These are phyloP conservation scores for Remersonia thermophila DNA, from an alignment of 2,329 filamentous ascomycete genomes.

Conservation along the genomic window DNA sequence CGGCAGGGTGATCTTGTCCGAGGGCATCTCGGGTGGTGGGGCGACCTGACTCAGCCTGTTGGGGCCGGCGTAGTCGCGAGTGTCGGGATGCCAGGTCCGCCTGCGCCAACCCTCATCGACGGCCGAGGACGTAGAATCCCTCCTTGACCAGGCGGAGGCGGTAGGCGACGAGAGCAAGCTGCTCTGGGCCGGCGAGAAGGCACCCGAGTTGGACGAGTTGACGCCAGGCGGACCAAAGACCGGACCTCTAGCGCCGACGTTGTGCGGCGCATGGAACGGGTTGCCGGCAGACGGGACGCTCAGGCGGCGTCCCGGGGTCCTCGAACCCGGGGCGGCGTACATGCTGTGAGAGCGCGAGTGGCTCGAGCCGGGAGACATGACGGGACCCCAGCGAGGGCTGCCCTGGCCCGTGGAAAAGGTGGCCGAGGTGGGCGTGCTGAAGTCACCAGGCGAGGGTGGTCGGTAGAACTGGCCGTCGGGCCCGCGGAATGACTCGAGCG, in stretches of 20 bases:
- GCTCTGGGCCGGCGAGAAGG: slow-evolving; percentile 45
- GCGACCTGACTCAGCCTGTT: slow-evolving; percentile 67
- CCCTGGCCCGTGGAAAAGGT: slow-evolving; percentile 66
- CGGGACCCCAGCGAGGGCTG: slow-evolving; percentile 62
- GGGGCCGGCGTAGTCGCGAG: slow-evolving; percentile 41
- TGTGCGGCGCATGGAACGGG: slow-evolving; percentile 58
- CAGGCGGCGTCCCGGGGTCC: slow-evolving; percentile 59
- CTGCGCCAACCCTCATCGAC: slow-evolving; percentile 68
- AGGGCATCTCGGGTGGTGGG: slow-evolving; percentile 50
- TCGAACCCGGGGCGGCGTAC: slow-evolving; percentile 44
- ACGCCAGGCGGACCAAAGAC: slow-evolving; percentile 40
- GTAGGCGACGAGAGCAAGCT: slow-evolving; percentile 55
- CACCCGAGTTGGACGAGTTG: slow-evolving; percentile 41
- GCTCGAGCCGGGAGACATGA: slow-evolving; percentile 61
- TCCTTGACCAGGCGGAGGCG: slow-evolving; percentile 45
- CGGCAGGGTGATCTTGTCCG: slow-evolving; percentile 38
- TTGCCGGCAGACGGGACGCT: slow-evolving; percentile 69
- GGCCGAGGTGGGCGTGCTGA: slow-evolving; percentile 71
- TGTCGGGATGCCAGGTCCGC: slow-evolving; percentile 84
- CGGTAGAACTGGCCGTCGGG: slow-evolving; percentile 55
- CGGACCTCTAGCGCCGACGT: slow-evolving; percentile 41
- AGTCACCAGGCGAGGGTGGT: slow-evolving; percentile 57
- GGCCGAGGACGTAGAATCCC: slow-evolving; percentile 50
- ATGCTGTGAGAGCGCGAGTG: slow-evolving; percentile 61
- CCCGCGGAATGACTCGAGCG: slow-evolving; percentile 56